phyloP scores from a whole-genome alignment of 345 rosid genomes.

The Kandelia obovata region DNA sequence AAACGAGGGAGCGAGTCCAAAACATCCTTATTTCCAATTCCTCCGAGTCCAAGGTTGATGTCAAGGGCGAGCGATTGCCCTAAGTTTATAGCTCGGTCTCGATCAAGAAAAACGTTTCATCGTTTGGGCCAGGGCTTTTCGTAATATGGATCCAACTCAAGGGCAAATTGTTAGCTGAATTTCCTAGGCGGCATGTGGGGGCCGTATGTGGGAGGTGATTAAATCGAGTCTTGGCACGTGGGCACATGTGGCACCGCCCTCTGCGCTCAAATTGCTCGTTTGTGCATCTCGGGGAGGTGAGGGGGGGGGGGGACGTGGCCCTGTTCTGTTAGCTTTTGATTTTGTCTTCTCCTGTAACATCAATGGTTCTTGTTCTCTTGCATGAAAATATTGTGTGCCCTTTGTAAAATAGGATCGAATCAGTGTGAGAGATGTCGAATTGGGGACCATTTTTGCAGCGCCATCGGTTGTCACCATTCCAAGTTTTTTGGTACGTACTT shows the following conservation, averaged over 20 bases:
- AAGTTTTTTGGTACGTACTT: slow-evolving; percentile 12
- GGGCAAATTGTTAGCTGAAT: no score
- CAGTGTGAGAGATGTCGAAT: background rate
- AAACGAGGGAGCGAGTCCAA: slow-evolving; percentile 41
- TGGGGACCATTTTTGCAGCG: slow-evolving; percentile 8
- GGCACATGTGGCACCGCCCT: slow-evolving; percentile 31
- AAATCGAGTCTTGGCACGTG: slow-evolving; percentile 14
- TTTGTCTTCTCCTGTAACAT: no score
- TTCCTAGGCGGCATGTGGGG: slow-evolving; percentile 15
- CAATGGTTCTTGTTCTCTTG: background rate
- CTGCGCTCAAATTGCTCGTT: slow-evolving; percentile 3
- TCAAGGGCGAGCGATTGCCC: background rate
- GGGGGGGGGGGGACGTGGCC: background rate
- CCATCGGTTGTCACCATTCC: slow-evolving; percentile 13
- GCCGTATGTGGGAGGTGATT: background rate
- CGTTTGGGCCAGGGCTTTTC: background rate
- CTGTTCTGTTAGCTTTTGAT: background rate
- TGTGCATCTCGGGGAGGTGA: background rate
- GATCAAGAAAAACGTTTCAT: background rate
- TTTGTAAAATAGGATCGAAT: background rate
- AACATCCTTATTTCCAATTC: slow-evolving; percentile 28
- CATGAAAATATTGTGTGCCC: no score
- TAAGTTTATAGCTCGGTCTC: background rate
- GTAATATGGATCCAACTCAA: no score
- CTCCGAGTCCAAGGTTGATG: slow-evolving; percentile 10